Base-by-base conservation (phyloP, 2,329 filamentous ascomycete genomes). In the Fusarium stilboides region DNA sequence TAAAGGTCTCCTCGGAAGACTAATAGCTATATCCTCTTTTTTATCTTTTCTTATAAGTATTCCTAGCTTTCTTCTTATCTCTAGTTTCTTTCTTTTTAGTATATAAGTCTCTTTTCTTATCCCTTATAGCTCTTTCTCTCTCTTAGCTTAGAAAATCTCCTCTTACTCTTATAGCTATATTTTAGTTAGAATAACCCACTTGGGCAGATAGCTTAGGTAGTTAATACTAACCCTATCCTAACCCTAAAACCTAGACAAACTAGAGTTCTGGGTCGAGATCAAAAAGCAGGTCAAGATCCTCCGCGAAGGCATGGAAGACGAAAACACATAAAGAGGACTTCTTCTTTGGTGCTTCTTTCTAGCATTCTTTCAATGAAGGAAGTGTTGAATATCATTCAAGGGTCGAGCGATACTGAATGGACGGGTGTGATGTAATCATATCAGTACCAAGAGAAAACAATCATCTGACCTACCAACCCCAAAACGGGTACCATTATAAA, bases 221-320 rank as follows among this genome's bases (percentile, higher is more conserved):
- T 42, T 20, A 42, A 42, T 42, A 42, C 39, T 42, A 42, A 42
- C 39, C 13, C 39, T 42, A 42, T 42, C 19, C 19, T 24, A 42
- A 42, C 9, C 20, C 20, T 24, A 43, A 43, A 24, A 39, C 8
- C 10, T 49, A 6, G 10, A 31, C 22, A 55, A 31, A 8, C 24
- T 55, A 14, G 52, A 49, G 12, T 43, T 55, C n/a, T 55, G 52
- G 52, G 3, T 39, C 31, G 52, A 55, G n/a, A 55, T 55, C 2
- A 39, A 4, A n/a, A 55, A 39, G 43, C 52, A 55, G 31, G 22
- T 55, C 1, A 49, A 55, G 33, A 55, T 55, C 12, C 52, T 55
- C 2, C 52, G 52, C 5, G 52, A 49, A 6, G 52, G 52, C 1
- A 49, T 55, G 17, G n/a, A 55, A 8, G 33, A 55, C 4, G 17